Base-by-base conservation (phyloP, 192 early-diverging fungal genomes). In the Gamsiella multidivaricata region DNA sequence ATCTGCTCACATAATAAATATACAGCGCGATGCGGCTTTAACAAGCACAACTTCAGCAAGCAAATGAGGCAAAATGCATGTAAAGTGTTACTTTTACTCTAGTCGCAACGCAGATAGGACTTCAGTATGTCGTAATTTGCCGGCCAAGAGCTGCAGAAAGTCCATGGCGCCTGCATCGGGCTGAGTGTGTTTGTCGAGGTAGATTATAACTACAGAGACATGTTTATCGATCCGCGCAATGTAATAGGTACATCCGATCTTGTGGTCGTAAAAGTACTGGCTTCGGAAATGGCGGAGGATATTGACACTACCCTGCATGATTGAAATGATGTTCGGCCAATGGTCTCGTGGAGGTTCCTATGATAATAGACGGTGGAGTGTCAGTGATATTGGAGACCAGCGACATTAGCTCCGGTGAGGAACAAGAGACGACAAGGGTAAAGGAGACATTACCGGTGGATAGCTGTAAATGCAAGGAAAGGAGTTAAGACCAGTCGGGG, bases 381-480 rank as follows among this genome's bases (percentile, higher is more conserved):
- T n/a, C n/a, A n/a, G n/a, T n/a, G n/a, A n/a, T n/a, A n/a, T n/a
- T n/a, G n/a, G n/a, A n/a, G n/a, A n/a, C n/a, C n/a, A n/a, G n/a
- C n/a, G n/a, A n/a, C n/a, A 47, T 17, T 8, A 10, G 14, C 25
- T 12, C 34, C 26, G 8, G 3, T 0, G 15, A 25, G 8, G 11
- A 33, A 34, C 41, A 45, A 50, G 18, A 54, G 18, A 37, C 18
- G 15, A 29, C n/a, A 33, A 36, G 22, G 28, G 31, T 15, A 10
- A 36, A 36, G 4, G 43, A 34, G 14, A 20, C 29, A 45, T 29
- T 81, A 86, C 85, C 36, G 82, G 74, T 49, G 85, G 85, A 54
- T 82, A 71, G 49, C 81, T 81, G 54, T 85, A 87, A 47, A 87
- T 87, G 43, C 82, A 84, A 15, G 85, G 85, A 26, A 87, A 87